Evolutionary conservation across 1,284 basidiomycete species (phyloP), one percentile per base, ranked within the genome.

Genomic region (Cryptococcus sp.): DNA sequence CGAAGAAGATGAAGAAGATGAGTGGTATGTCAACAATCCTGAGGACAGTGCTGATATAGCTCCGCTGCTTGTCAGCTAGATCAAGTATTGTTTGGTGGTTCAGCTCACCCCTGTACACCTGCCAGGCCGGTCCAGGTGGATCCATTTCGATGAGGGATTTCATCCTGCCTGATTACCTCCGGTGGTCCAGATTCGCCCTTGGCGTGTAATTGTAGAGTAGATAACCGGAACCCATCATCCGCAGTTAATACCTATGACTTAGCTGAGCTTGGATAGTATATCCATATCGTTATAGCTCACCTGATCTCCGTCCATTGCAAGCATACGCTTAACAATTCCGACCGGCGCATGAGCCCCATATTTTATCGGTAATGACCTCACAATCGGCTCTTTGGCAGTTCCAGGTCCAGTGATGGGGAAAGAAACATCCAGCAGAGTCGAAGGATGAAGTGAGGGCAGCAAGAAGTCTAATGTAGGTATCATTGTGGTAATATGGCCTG

Each of bases 391-490:
- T 13, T 55, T 51, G 4, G 56, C 48, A 3, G 61, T 56, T 16
- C 56, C 57, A 2, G 59, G 55, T 34, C 63, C 56, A 4, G 62
- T 61, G 22, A 59, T 24, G 13, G 72, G 64, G 46, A 75, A 61
- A 14, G 66, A 62, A 18, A 75, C 48, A 46, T 72, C 66, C n/a
- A 70, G 53, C 21, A 76, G 58, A 9, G 74, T 70, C 54, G 69
- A 72, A 11, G 69, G 64, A 49, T 71, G 63, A 7, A 73, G 59
- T 1, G 71, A 70, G 3, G 74, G 71, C 13, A 66, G 64, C 48
- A 74, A 63, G 51, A 76, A 70, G 48, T 66, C 64, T 46, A 64
- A 53, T 2, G 67, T 68, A 43, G 53, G 58, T 16, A 62, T 45
- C 63, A 67, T 69, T 39, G 28, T 49, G 23, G 28, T 19, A 28